phyloP scores from a whole-genome alignment of 1,284 basidiomycete genomes.

The Golubevia sp. region DNA sequence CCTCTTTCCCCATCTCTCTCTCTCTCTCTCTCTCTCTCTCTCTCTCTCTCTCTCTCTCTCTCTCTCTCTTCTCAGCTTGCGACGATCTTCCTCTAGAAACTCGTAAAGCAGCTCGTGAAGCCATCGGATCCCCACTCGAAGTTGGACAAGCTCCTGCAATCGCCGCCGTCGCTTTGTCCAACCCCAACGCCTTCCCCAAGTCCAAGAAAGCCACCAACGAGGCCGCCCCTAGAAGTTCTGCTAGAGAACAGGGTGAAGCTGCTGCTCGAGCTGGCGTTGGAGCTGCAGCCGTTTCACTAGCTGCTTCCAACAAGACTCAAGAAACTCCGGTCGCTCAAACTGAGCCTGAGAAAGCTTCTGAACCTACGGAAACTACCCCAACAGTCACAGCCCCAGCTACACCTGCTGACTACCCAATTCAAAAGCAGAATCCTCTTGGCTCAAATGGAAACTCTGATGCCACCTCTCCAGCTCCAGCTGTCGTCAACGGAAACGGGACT shows the following conservation, averaged over 20 bases:
- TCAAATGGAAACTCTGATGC: not conserved
- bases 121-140: not conserved
- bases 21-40: too few species aligned
- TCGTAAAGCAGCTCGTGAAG: not conserved
- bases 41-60: too few species aligned
- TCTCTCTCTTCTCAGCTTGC: not conserved
- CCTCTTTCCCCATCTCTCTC: too few species aligned
- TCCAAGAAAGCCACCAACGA: not conserved
- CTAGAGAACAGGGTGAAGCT: not conserved
- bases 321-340: not conserved
- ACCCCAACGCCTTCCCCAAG: not conserved
- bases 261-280: not conserved
- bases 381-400: not conserved
- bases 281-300: not conserved
- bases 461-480: too few species aligned
- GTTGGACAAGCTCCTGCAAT: not conserved
- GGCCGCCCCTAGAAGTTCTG: not conserved
- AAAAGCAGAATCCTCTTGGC: not conserved
- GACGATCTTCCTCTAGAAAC: not conserved
- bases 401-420: not conserved
- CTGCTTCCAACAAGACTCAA: not conserved
- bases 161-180: not conserved
- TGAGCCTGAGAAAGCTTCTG: not conserved
- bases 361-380: not conserved
- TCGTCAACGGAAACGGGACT: not conserved